Conservation (phyloP, 1,139 yeast species). For the Suhomyces taliae region DNA sequence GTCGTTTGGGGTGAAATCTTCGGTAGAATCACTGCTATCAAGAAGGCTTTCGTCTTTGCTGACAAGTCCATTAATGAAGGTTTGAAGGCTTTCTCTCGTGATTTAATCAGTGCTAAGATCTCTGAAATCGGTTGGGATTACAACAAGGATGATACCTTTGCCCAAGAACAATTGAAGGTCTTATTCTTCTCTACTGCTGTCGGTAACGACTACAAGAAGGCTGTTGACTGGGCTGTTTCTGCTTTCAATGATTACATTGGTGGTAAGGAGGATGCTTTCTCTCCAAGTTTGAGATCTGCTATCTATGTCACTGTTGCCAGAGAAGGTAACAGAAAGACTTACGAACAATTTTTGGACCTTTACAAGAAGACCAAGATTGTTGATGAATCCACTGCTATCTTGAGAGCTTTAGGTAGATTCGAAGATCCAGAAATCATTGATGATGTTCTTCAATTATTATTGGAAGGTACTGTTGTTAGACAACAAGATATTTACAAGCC, state of each 20-base stretch:
- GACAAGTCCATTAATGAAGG: slow-evolving; percentile 54
- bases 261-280: slow-evolving; percentile 66
- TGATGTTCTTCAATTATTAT: slow-evolving; percentile 59
- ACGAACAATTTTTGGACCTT: slow-evolving; percentile 61
- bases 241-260: slow-evolving; percentile 58
- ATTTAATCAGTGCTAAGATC: slow-evolving; percentile 60
- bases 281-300: slow-evolving; percentile 76
- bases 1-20: slow-evolving; percentile 81
- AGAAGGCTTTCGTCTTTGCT: slow-evolving; percentile 72
- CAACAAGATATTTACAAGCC: slow-evolving; percentile 83
- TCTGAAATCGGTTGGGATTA: slow-evolving; percentile 71
- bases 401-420: slow-evolving; percentile 74
- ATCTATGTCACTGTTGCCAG: slow-evolving; percentile 71
- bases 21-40: slow-evolving; percentile 53
- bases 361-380: slow-evolving; percentile 65
- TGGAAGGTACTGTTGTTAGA: slow-evolving; percentile 69
- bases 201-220: slow-evolving; percentile 54
- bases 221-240: slow-evolving; percentile 52
- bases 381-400: slow-evolving; percentile 77
- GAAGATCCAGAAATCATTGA: slow-evolving; percentile 56
- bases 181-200: slow-evolving; percentile 72
- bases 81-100: slow-evolving; percentile 57
- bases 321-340: slow-evolving; percentile 62
- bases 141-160: slow-evolving; percentile 59
- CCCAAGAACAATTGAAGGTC: slow-evolving; percentile 74